These are phyloP conservation scores for Phytophthora europaea DNA, from an alignment of 352 stramenopile genomes.

Conservation along the genomic window DNA sequence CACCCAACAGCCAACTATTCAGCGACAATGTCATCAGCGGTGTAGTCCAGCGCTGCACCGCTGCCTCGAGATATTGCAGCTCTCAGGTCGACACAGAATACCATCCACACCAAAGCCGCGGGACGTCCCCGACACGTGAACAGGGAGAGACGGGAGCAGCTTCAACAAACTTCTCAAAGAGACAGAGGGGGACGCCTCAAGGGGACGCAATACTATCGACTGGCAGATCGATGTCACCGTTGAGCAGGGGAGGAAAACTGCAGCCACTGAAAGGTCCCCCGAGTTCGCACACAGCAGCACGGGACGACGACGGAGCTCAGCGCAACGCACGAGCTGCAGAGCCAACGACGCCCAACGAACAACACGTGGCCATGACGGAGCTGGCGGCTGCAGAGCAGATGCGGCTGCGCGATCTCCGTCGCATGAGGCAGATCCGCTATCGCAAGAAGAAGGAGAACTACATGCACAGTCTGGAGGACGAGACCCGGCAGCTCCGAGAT, in stretches of 20 bases:
- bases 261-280: neutral
- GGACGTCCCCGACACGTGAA: neutral
- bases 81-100: neutral
- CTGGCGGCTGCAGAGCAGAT: neutral
- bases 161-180: neutral
- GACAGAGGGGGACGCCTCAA: neutral
- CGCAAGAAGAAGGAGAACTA: conserved; percentile 10
- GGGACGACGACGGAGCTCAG: neutral
- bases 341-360: neutral
- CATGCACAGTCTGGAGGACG: conserved; percentile 1
- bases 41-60: neutral
- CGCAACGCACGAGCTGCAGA: neutral
- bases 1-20: conserved; percentile 1
- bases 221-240: neutral
- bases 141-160: neutral
- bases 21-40: conserved; percentile 5
- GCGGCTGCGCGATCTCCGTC: neutral
- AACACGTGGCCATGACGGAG: neutral
- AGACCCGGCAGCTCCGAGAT: neutral
- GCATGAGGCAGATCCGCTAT: conserved; percentile 2
- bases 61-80: neutral
- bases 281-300: neutral
- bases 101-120: neutral
- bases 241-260: neutral
- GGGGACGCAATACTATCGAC: neutral